phyloP scores from a whole-genome alignment of 1,284 basidiomycete species.

The Cutaneotrichosporon daszewskae region DNA sequence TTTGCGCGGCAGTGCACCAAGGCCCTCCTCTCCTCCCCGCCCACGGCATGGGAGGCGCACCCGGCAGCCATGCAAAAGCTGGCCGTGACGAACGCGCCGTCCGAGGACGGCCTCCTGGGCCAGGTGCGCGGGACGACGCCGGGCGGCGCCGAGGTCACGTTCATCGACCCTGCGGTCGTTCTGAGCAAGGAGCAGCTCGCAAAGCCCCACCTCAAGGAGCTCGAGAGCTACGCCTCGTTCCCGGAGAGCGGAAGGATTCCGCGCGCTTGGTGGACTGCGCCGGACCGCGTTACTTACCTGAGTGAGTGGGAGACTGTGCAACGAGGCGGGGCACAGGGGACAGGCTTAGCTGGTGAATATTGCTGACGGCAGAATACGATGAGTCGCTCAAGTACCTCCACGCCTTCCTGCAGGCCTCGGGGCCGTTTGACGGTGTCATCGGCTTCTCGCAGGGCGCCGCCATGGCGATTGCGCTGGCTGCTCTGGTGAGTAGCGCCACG shows the following conservation, averaged over 20 bases:
- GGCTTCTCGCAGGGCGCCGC: conserved; percentile 81
- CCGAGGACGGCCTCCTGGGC: background rate
- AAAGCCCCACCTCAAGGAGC: conserved; percentile 12
- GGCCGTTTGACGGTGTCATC: conserved; percentile 61
- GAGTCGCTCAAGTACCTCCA: conserved; percentile 53
- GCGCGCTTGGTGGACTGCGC: conserved; percentile 71
- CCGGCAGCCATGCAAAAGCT: background rate
- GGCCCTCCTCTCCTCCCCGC: no score
- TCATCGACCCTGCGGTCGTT: conserved; percentile 64
- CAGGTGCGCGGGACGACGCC: background rate
- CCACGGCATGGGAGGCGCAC: background rate
- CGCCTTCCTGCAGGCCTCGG: conserved; percentile 46
- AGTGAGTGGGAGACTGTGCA: conserved; percentile 25
- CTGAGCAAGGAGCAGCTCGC: conserved; percentile 63
- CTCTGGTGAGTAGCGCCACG: conserved; percentile 55
- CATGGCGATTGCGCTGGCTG: conserved; percentile 67
- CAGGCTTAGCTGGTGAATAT: background rate
- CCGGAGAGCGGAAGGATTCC: conserved; percentile 56
- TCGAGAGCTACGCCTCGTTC: conserved; percentile 48
- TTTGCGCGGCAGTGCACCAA: no score
- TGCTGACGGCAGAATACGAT: conserved; percentile 53
- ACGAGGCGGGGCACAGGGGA: background rate
- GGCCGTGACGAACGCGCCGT: background rate
- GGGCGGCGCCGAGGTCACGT: conserved; percentile 57
- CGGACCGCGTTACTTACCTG: conserved; percentile 49